Evolutionary conservation across 1,139 yeast species (phyloP).

Genomic region (Candida freyschussii): DNA sequence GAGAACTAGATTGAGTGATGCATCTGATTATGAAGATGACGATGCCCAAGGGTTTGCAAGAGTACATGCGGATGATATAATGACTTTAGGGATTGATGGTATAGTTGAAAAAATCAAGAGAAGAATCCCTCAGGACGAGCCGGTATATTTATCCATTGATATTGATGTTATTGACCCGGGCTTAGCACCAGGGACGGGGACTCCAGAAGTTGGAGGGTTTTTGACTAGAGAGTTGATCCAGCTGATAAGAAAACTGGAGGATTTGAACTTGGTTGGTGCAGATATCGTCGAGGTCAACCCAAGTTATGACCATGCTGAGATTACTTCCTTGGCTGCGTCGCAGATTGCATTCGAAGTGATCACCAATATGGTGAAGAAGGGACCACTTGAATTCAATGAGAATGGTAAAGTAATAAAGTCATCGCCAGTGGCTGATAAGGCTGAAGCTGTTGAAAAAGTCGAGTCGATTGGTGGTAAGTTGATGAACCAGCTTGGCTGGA

Average conservation of each 20-base stretch:
- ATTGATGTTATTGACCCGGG: constrained; percentile 82
- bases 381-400: constrained; percentile 26
- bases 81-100: constrained; percentile 51
- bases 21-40: constrained; percentile 59
- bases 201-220: constrained; percentile 81
- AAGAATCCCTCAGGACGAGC: constrained; percentile 49
- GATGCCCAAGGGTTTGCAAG: constrained; percentile 58
- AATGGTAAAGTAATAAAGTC: constrained; percentile 11
- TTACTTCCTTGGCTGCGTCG: constrained; percentile 73
- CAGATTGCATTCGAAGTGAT: constrained; percentile 67
- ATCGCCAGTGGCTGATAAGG: constrained; percentile 1
- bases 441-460: not conserved
- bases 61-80: constrained; percentile 65
- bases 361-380: constrained; percentile 69
- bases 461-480: constrained; percentile 4
- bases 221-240: constrained; percentile 69
- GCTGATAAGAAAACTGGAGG: constrained; percentile 53
- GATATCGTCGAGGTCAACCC: constrained; percentile 79
- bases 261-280: constrained; percentile 65
- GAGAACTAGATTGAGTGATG: constrained; percentile 62
- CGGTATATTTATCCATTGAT: constrained; percentile 70
- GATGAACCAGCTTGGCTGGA: constrained; percentile 11
- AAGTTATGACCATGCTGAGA: constrained; percentile 65
- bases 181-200: constrained; percentile 78
- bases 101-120: constrained; percentile 48